phyloP scores from a whole-genome alignment of 805 yeast species.

The Kodamaea sagamina region DNA sequence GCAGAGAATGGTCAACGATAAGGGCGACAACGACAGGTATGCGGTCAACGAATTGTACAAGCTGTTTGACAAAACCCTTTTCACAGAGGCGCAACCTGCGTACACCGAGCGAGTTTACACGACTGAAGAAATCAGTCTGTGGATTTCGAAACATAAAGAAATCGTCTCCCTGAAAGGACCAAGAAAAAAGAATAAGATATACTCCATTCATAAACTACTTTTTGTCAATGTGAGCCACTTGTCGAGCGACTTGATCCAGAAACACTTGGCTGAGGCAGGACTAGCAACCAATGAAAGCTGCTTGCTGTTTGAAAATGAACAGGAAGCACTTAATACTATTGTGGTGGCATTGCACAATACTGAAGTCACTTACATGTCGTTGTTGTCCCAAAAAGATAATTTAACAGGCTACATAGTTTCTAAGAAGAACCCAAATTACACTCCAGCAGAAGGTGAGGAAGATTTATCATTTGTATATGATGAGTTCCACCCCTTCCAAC shows the following conservation, averaged over 20 bases:
- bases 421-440: constrained; percentile 55
- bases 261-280: constrained; percentile 47
- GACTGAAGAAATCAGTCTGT: constrained; percentile 31
- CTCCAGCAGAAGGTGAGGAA: constrained; percentile 39
- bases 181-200: constrained; percentile 43
- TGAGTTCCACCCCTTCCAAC: constrained; percentile 70
- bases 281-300: constrained; percentile 49
- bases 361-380: constrained; percentile 40
- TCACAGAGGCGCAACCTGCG: constrained; percentile 24
- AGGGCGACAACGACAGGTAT: constrained; percentile 60
- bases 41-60: constrained; percentile 75
- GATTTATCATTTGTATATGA: constrained; percentile 56
- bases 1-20: constrained; percentile 77
- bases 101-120: constrained; percentile 25
- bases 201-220: constrained; percentile 68
- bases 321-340: constrained; percentile 32
- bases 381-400: constrained; percentile 33
- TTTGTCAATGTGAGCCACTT: constrained; percentile 71
- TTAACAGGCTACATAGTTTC: constrained; percentile 64
- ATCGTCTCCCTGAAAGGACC: constrained; percentile 21
- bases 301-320: constrained; percentile 27
- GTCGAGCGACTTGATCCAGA: constrained; percentile 76
- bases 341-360: constrained; percentile 49
- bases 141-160: constrained; percentile 42
- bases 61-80: constrained; percentile 57